Evolutionary conservation across 306 rosid species (phyloP).

Genomic region (Dicorynia guianensis): DNA sequence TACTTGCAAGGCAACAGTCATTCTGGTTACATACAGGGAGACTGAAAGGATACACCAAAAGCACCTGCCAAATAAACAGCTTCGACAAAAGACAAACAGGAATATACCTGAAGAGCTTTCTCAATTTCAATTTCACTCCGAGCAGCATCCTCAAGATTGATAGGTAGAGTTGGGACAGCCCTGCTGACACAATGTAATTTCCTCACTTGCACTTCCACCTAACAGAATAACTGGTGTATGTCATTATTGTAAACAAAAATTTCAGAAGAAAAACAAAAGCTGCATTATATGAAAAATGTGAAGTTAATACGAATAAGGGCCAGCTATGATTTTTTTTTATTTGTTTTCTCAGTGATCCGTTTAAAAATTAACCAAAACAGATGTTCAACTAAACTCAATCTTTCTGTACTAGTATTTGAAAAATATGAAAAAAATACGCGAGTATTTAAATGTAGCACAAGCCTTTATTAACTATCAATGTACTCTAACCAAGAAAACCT

Average conservation of each 20-base stretch:
- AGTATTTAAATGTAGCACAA: too few species aligned
- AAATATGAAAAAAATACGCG: too few species aligned
- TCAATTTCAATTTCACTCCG: constrained; percentile 83
- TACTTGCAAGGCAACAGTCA: neutral
- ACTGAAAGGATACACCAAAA: neutral
- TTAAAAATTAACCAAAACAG: too few species aligned
- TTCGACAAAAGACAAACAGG: neutral
- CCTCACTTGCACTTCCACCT: constrained; percentile 92
- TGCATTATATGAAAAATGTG: neutral
- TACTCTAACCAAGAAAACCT: too few species aligned
- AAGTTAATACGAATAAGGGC: neutral
- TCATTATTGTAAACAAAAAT: neutral
- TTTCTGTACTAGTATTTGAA: too few species aligned
- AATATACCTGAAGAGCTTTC: constrained; percentile 68
- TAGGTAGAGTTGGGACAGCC: constrained; percentile 77
- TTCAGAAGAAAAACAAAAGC: neutral
- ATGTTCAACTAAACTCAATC: too few species aligned
- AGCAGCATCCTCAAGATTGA: constrained; percentile 89
- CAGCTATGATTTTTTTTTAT: neutral
- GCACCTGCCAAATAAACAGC: constrained; percentile 12
- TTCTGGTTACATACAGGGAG: neutral
- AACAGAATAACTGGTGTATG: constrained; percentile 25
- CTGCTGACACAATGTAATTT: constrained; percentile 69
- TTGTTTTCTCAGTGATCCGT: neutral
- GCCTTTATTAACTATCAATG: too few species aligned